Conservation (phyloP, 345 rosid genomes). For the Tarenaya hassleriana region DNA sequence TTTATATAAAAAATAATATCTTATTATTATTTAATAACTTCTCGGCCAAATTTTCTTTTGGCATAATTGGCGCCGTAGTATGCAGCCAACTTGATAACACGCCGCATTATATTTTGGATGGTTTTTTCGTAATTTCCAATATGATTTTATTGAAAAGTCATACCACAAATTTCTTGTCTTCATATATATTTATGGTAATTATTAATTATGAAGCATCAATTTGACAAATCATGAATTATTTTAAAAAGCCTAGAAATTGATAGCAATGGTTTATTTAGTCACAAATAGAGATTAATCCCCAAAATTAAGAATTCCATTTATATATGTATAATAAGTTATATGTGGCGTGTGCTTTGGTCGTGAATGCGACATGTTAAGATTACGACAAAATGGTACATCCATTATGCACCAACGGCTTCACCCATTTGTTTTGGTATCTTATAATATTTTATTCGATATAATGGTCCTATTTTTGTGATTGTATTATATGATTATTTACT, state of each 20-base stretch:
- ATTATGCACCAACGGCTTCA: conserved; percentile 8
- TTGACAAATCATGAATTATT: no score
- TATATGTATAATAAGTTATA: no score
- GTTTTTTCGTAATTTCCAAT: conserved; percentile 7
- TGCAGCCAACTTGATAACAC: conserved; percentile 13
- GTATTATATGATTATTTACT: neutral
- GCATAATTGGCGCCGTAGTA: conserved; percentile 4
- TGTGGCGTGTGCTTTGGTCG: no score
- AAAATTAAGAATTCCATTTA: no score
- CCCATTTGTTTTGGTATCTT: conserved; percentile 22
- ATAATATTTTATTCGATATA: conserved; percentile 11
- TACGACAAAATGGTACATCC: conserved; percentile 2
- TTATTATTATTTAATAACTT: no score
- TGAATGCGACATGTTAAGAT: no score
- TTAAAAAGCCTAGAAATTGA: no score
- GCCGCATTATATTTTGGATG: conserved; percentile 17
- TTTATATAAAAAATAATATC: no score
- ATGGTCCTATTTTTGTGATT: conserved; percentile 1
- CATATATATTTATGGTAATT: no score
- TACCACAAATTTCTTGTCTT: neutral
- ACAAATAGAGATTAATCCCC: no score
- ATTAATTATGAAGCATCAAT: no score
- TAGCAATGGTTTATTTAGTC: no score
- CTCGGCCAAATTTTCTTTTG: neutral
- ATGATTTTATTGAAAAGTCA: conserved; percentile 4